A percentile compares a stretch with the other conserved stretches of the same genome.
phyloP scores from a whole-genome alignment of 2,329 filamentous ascomycete species.

The Colletotrichum melonis region DNA sequence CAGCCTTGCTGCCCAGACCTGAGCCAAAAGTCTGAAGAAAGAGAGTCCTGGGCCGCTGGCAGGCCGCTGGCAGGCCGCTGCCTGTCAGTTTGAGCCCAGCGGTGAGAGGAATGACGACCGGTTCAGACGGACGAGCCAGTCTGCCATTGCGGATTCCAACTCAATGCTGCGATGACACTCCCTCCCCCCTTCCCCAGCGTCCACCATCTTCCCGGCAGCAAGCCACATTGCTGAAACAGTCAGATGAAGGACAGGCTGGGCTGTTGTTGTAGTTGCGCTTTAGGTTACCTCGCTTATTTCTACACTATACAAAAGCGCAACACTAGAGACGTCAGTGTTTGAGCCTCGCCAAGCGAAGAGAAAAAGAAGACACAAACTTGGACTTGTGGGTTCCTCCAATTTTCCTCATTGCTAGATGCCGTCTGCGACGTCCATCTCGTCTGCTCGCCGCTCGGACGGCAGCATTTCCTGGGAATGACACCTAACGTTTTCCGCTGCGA shows the following conservation, averaged over 20 bases:
- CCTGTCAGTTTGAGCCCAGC: not conserved
- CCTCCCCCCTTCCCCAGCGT: not conserved
- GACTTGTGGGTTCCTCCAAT: not conserved
- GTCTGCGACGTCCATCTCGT: not conserved
- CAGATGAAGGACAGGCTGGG: conserved; percentile 6
- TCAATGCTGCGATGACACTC: not conserved
- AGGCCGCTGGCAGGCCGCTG: not conserved
- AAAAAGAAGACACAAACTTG: not conserved
- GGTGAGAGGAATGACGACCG: not conserved
- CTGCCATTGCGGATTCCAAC: not conserved
- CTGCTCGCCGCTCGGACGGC: conserved; percentile 19
- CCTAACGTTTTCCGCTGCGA: conserved; percentile 5
- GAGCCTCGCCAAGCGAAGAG: conserved; percentile 16
- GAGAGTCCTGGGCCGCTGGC: not conserved
- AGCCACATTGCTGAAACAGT: conserved; percentile 26
- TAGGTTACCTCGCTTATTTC: not conserved
- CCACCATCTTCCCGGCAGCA: not conserved
- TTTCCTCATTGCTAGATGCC: not conserved
- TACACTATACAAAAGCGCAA: not conserved
- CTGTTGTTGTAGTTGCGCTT: not conserved
- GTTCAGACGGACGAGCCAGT: conserved; percentile 33
- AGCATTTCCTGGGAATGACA: conserved; percentile 1
- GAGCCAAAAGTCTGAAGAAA: not conserved
- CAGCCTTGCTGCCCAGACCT: not conserved
- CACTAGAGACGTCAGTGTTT: conserved; percentile 27